phyloP scores from a whole-genome alignment of 345 rosid genomes.

The Dimocarpus longan region DNA sequence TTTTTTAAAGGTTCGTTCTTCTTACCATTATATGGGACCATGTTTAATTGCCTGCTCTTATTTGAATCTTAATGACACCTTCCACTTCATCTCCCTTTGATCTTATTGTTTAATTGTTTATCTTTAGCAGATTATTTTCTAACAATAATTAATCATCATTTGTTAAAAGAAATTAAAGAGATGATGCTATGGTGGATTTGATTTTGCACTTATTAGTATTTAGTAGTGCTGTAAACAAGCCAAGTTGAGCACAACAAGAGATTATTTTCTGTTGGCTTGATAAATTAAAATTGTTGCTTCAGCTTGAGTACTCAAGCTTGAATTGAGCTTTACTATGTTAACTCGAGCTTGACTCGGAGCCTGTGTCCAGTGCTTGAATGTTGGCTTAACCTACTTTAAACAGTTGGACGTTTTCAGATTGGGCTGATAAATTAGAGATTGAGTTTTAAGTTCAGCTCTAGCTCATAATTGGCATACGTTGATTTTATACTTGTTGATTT shows the following conservation, averaged over 20 bases:
- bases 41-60: not conserved
- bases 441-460: no score
- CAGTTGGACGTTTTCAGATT: not conserved
- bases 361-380: not conserved
- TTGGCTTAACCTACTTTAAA: not conserved
- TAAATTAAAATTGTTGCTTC: not conserved
- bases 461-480: no score
- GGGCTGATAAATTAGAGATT: no score
- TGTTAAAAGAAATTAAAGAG: no score
- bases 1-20: not conserved
- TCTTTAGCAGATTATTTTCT: not conserved
- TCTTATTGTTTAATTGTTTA: no score
- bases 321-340: not conserved
- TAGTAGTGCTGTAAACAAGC: not conserved
- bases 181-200: not conserved
- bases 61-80: not conserved
- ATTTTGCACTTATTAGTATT: no score
- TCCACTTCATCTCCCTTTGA: not conserved
- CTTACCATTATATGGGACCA: not conserved
- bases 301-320: not conserved
- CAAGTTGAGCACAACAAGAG: not conserved
- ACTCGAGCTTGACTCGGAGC: no score
- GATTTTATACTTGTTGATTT: no score
- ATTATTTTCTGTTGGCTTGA: not conserved
- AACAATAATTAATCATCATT: not conserved